Evolutionary conservation across 179 eudicot species (phyloP).

Genomic region (Vitellaria paradoxa): DNA sequence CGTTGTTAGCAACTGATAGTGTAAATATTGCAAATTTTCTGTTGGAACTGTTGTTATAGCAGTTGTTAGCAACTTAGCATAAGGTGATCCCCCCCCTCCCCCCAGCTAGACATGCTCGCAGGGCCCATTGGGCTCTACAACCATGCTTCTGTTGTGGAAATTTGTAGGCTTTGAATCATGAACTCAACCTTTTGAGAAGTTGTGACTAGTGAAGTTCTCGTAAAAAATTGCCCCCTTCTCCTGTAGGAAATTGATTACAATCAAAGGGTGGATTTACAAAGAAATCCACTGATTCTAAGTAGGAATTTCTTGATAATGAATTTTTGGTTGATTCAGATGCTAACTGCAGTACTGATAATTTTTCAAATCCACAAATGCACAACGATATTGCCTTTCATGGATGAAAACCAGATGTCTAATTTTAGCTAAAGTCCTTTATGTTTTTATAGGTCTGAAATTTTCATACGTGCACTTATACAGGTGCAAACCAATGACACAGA

Average conservation of each 20-base stretch:
- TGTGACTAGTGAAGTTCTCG: not conserved
- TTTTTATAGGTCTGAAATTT: not conserved
- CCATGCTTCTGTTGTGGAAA: not conserved
- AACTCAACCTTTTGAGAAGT: not conserved
- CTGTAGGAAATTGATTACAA: not conserved
- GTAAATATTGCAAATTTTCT: not conserved
- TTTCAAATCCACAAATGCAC: not conserved
- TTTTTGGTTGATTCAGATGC: not conserved
- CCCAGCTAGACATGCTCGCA: not conserved
- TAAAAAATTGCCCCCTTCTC: not conserved
- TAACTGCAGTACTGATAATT: not conserved
- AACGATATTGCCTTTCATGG: too few relatives aligned
- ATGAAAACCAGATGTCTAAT: too few relatives aligned
- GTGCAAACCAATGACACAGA: not conserved
- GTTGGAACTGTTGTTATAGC: not conserved
- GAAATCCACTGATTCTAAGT: not conserved
- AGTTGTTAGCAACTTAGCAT: not conserved
- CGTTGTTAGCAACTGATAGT: not conserved
- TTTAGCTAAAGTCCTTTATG: too few relatives aligned
- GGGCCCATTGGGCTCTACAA: not conserved
- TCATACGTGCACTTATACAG: not conserved
- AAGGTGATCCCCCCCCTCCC: not conserved
- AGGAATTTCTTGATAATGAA: not conserved
- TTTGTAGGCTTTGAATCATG: not conserved
- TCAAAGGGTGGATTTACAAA: not conserved